phyloP scores from a whole-genome alignment of 352 stramenopile genomes.

The Globisporangium recalcitrans region DNA sequence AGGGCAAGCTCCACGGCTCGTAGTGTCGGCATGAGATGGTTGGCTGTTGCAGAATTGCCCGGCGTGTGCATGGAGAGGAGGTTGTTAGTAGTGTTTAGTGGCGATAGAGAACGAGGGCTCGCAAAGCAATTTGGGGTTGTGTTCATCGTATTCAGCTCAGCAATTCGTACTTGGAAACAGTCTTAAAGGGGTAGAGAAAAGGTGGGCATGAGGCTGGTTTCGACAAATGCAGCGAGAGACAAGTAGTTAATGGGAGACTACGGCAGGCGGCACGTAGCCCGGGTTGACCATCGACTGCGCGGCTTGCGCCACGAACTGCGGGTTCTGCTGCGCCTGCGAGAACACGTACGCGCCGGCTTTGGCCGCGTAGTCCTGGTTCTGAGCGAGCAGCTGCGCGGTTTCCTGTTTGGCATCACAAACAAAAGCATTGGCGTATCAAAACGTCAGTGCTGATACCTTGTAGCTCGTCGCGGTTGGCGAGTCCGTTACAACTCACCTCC shows the following conservation, averaged over 20 bases:
- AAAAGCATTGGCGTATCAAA: not conserved
- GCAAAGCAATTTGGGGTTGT: not conserved
- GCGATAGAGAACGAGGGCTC: no score
- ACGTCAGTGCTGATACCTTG: not conserved
- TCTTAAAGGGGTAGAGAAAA: not conserved
- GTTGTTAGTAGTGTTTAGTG: not conserved
- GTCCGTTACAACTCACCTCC: conserved; percentile 21
- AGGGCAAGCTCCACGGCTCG: conserved; percentile 21
- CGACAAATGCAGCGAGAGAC: not conserved
- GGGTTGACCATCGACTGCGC: conserved; percentile 41
- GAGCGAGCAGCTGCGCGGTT: conserved; percentile 53
- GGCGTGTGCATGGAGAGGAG: not conserved
- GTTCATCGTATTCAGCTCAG: not conserved
- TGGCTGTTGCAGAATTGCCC: not conserved
- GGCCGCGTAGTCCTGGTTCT: conserved; percentile 55
- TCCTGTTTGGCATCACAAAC: conserved; percentile 21
- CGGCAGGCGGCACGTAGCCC: conserved; percentile 37
- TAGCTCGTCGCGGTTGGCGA: not conserved
- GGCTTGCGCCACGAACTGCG: conserved; percentile 64
- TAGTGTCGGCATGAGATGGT: not conserved
- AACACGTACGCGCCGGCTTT: conserved; percentile 66
- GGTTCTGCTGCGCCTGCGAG: conserved; percentile 63
- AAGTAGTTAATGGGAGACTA: conserved; percentile 10
- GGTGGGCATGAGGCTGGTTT: not conserved
- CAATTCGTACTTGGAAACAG: not conserved